These are phyloP conservation scores for Trichoderma pleuroti DNA, from an alignment of 2,329 filamentous ascomycete species.

Conservation along the genomic window DNA sequence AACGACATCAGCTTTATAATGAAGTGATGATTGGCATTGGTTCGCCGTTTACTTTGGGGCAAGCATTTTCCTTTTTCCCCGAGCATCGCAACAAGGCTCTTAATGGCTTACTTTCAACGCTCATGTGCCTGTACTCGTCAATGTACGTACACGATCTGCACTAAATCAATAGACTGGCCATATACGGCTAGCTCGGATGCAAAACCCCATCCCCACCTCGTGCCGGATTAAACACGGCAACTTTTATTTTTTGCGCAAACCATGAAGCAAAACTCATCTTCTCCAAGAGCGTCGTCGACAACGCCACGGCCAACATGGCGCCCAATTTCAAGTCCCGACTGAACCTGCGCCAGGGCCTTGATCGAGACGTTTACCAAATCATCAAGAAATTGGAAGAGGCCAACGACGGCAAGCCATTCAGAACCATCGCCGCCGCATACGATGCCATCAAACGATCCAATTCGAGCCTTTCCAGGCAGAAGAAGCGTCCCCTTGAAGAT, in stretches of 20 bases:
- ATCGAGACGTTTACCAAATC: constrained; percentile 74
- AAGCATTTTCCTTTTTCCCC: neutral
- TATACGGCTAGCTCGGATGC: neutral
- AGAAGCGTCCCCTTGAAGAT: constrained; percentile 78
- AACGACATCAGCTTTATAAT: neutral
- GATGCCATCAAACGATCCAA: constrained; percentile 81
- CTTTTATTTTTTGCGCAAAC: neutral
- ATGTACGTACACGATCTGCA: neutral
- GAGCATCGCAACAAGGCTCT: neutral
- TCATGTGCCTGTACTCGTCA: neutral
- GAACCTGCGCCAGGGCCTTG: constrained; percentile 41
- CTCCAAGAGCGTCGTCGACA: neutral
- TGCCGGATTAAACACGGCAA: neutral
- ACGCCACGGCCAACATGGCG: constrained; percentile 17
- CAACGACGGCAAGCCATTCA: constrained; percentile 46
- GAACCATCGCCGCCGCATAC: constrained; percentile 62
- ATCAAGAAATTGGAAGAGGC: constrained; percentile 73
- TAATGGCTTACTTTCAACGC: neutral
- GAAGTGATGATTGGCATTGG: neutral
- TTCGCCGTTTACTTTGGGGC: too few relatives aligned
- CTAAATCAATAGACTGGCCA: neutral
- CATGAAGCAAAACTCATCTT: neutral
- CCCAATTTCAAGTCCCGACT: constrained; percentile 19
- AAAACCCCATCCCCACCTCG: neutral
- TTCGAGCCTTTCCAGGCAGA: constrained; percentile 77